Base-by-base conservation (phyloP, 2,329 filamentous ascomycete species). In the Apiospora arundinis region DNA sequence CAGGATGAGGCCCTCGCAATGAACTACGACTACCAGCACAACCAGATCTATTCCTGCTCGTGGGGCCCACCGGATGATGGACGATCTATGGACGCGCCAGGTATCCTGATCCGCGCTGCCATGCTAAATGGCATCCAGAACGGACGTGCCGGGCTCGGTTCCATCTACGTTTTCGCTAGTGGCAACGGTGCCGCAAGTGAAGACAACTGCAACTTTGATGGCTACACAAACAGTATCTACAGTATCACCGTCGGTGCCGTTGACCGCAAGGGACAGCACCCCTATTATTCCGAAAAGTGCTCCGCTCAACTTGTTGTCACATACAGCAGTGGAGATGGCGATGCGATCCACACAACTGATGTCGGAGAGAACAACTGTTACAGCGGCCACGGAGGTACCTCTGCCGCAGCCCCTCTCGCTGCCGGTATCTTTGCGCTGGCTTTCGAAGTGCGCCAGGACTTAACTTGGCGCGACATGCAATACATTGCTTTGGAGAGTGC, bases 141-240 rank as follows among this genome's bases (percentile, higher is more conserved):
- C 72, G 96, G 96, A 56, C 92, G 96, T 69, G 87, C 85, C 68
- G 94, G 95, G 3, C 90, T 92, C 69, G 96, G 96, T 11, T 97
- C 94, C 40, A 93, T 99, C 75, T 99, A 95, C 78, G 96, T 99
- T 70, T 99, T 99, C 82, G 96, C 96, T 60, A 95, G 95, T 75
- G 96, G 96, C 72, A 99, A 99, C 79, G 96, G 96, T 71, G 97
- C 95, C 12, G 86, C 87, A 4, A 90, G 86, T 74, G 95, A 93
- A 66, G 96, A 99, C 81, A 98, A 99, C 83, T 99, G 96, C 88
- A 99, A 99, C 81, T 99, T 99, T 80, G 96, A 99, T 80, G 96
- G 96, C 49, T 99, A 99, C 83, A 99, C 96, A 72, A 99, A 99
- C 85, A 98, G 95, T 80, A 99, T 99, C 77, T 99, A 98, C 87